Base-by-base conservation (phyloP, 1,139 yeast species). In the Meyerozyma smithsonii region DNA sequence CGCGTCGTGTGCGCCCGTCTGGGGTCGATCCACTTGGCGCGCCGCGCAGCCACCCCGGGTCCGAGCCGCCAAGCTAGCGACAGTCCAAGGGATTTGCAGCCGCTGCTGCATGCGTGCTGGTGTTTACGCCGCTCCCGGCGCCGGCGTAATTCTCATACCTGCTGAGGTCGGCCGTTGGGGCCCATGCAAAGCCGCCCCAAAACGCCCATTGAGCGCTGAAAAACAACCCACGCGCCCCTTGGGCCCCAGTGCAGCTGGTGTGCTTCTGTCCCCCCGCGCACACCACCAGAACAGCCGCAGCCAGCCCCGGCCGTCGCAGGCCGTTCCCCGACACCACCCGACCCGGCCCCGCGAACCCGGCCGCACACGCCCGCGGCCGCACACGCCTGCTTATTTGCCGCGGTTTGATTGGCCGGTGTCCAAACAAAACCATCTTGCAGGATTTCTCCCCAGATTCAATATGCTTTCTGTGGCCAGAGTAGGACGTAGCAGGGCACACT, bases 381-480 rank as follows among this genome's bases (percentile, higher is more conserved):
- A 15, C 30, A 30, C 34, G 21, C 34, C 34, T 23, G 34, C 34
- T 30, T 30, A 30, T 30, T 30, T 17, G 21, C 5, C 21, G 10
- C 19, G 19, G 8, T 30, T 11, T 30, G 34, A 30, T 30, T 30
- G 34, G 34, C 34, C 21, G 8, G 21, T 4, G 34, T 11, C 10
- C 34, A 12, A 11, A 17, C 34, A 30, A 30, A 30, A 30, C 34
- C 34, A 16, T 17, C 21, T 30, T 11, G 34, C 21, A 4, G 20
- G 15, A 30, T 16, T 16, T 30, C 34, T 30, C 34, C 34, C 15
- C 21, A 30, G 12, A 5, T n/a, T 15, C 18, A 18, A 16, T 11
- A 30, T 30, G 34, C 34, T 30, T 30, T 17, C 34, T 18, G 34
- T 18, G 12, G 34, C 34, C 34, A 30, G 14, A 17, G 11, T 18